Evolutionary conservation across 106 monocot species (phyloP), one percentile per base, ranked within the genome.

Genomic region (Apostasia shenzhenica): DNA sequence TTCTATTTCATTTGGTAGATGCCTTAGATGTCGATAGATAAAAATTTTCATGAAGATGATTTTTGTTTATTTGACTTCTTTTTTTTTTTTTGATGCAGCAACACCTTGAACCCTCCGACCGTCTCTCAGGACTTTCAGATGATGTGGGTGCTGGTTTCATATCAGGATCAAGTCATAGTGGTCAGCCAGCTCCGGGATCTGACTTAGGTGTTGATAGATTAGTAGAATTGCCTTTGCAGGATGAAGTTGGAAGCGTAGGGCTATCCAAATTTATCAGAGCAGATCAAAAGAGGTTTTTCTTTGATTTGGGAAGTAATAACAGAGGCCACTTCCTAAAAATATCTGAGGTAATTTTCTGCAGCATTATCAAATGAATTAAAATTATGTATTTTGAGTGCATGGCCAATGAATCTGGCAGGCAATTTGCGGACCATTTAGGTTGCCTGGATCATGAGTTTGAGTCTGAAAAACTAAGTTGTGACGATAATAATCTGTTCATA

Each of bases 141-240:
- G 94, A 94, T 70, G 94, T 94, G 3, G 90, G 94, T 14, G 94
- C 87, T 57, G 94, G 94, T 49, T 94, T 94, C 69, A 94, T 94
- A 67, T 69, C 88, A 39, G 83, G 79, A 67, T 69, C 88, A 14
- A 81, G 79, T 5, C 76, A 79, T 57, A 69, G 68, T 48, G 41
- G 72, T 13, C 93, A 83, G 55, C 55, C 77, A 5, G 78, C 48
- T 38, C 49, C 90, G 59, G 82, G 86, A 40, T 69, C 86, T 10
- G 94, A 90, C 48, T 57, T 90, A 60, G 76, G 74, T 52, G 86
- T 80, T 55, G 90, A 94, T 14, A 66, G 87, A 61, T 52, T 82
- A 7, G 76, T 84, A 73, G 89, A 86, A 42, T 12, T 78, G 9
- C 71, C 59, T 41, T 50, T 74, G 1, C 79, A 72, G 8, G 79